These are phyloP conservation scores for Xylaria sp. DNA, from an alignment of 2,329 filamentous ascomycete genomes.

Conservation along the genomic window DNA sequence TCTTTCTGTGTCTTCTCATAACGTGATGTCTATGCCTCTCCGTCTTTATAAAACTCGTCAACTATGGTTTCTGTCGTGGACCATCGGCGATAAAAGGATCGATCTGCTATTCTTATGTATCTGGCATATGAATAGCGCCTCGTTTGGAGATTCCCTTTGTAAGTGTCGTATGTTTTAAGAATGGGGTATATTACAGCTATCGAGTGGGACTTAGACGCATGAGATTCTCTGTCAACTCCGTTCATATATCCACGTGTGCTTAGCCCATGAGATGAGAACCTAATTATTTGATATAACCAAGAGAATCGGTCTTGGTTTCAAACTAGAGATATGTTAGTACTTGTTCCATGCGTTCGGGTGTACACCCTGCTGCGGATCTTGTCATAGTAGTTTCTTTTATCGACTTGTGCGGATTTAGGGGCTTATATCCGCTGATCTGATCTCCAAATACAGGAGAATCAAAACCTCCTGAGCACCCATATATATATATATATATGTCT, in stretches of 20 bases:
- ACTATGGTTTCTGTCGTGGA: neutral
- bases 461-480: neutral
- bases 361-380: neutral
- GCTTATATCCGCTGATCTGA: conserved; percentile 26
- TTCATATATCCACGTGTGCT: neutral
- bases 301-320: neutral
- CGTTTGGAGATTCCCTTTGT: neutral
- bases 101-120: neutral
- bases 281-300: neutral
- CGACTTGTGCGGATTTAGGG: conserved; percentile 11
- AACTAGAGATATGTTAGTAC: neutral
- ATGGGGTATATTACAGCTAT: neutral
- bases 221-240: conserved; percentile 5
- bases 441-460: too few species aligned
- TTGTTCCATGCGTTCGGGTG: neutral
- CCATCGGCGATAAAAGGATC: conserved; percentile 16
- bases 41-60: conserved; percentile 12
- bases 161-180: neutral
- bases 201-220: neutral
- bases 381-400: neutral
- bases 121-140: neutral
- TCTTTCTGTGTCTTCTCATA: neutral
- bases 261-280: neutral
- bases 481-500: neutral
- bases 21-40: neutral